These are phyloP conservation scores for Leptomonas pyrrhocoris DNA, from an alignment of 208 protist genomes.

Conservation along the genomic window DNA sequence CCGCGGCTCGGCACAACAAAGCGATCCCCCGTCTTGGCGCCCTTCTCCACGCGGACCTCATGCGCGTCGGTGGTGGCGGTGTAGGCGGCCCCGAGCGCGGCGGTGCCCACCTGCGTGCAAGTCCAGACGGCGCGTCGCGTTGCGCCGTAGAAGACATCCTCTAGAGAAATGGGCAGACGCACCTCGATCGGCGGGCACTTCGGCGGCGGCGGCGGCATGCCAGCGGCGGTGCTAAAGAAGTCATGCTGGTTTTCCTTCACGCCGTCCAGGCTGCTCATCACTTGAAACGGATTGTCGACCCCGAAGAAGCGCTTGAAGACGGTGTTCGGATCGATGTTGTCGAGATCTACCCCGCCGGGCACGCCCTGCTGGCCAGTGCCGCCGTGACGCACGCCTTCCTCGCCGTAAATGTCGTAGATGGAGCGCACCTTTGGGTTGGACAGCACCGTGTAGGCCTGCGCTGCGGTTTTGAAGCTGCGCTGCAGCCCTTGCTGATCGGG, in stretches of 20 bases:
- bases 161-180: slow-evolving; percentile 66
- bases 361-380: slow-evolving; percentile 81
- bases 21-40: slow-evolving; percentile 67
- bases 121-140: slow-evolving; percentile 72
- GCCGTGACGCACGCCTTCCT: slow-evolving; percentile 89
- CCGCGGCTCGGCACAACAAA: slow-evolving; percentile 69
- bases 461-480: slow-evolving; percentile 79
- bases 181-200: slow-evolving; percentile 69
- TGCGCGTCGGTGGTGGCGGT: slow-evolving; percentile 49
- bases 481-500: slow-evolving; percentile 60
- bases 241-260: slow-evolving; percentile 82
- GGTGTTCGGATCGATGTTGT: slow-evolving; percentile 72
- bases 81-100: slow-evolving; percentile 15
- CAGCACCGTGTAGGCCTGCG: slow-evolving; percentile 90
- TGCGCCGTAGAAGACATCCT: slow-evolving; percentile 89
- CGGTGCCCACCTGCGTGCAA: slow-evolving; percentile 30
- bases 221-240: slow-evolving; percentile 74
- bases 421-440: slow-evolving; percentile 85
- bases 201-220: slow-evolving; percentile 54
- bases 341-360: slow-evolving; percentile 78
- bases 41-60: slow-evolving; percentile 75
- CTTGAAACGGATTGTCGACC: slow-evolving; percentile 89
- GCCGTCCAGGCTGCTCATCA: slow-evolving; percentile 70
- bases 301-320: slow-evolving; percentile 91
- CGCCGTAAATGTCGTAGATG: slow-evolving; percentile 91